phyloP scores from a whole-genome alignment of 495 filamentous ascomycete genomes.

The Penicillium turbatum region DNA sequence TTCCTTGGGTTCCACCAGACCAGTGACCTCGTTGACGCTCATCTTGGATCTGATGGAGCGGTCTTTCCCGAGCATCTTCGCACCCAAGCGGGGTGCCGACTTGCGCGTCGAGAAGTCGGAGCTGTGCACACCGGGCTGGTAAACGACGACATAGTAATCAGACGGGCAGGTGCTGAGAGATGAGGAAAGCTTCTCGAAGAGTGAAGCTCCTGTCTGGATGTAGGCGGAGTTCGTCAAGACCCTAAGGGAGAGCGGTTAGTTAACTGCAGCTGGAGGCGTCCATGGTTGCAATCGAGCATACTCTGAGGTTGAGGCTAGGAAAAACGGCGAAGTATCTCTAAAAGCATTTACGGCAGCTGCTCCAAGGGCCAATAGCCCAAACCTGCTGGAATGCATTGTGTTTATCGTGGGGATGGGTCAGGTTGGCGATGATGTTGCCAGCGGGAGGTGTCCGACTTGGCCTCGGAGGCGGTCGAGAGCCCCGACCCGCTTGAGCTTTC shows the following conservation, averaged over 20 bases:
- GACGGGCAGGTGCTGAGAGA: conserved; percentile 64
- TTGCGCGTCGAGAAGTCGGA: conserved; percentile 54
- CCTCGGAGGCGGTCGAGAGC: conserved; percentile 30
- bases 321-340: conserved; percentile 79
- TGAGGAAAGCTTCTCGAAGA: conserved; percentile 27
- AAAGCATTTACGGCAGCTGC: conserved; percentile 63
- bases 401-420: conserved; percentile 22
- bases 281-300: conserved; percentile 42
- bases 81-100: conserved; percentile 58
- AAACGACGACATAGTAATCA: conserved; percentile 73
- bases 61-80: conserved; percentile 47
- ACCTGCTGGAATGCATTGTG: conserved; percentile 58
- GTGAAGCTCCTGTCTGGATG: conserved; percentile 40
- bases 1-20: conserved; percentile 53
- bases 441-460: conserved; percentile 28
- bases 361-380: conserved; percentile 59
- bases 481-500: conserved; percentile 27
- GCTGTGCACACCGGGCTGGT: conserved; percentile 71
- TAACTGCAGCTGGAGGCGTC: conserved; percentile 11
- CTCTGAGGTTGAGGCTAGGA: conserved; percentile 76
- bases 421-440: conserved; percentile 24
- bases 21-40: conserved; percentile 59
- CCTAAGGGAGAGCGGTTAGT: conserved; percentile 38
- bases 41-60: conserved; percentile 46
- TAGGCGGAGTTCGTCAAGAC: conserved; percentile 41